Evolutionary conservation across 2,329 filamentous ascomycete species (phyloP).

Genomic region (Monilinia aucupariae): DNA sequence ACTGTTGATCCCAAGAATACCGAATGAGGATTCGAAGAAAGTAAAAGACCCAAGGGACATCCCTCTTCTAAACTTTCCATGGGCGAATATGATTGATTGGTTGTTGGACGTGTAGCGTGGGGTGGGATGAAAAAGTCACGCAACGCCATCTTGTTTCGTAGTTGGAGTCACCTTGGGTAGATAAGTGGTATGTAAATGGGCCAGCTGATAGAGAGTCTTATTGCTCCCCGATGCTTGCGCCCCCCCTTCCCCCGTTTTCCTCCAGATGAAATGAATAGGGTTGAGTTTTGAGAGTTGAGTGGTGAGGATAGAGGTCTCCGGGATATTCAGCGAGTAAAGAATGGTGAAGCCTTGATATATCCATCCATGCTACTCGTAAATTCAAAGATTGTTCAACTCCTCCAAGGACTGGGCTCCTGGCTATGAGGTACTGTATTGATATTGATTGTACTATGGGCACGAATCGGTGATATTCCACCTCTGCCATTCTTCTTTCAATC

Average conservation of each 20-base stretch:
- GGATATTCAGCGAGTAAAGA: too few species aligned
- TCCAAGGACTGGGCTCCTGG: not conserved
- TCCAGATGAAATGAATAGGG: not conserved
- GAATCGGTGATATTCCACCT: not conserved
- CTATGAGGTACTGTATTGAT: not conserved
- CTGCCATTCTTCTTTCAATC: not conserved
- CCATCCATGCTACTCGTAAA: too few species aligned
- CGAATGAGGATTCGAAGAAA: not conserved
- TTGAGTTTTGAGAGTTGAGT: too few species aligned
- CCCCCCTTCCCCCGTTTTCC: not conserved
- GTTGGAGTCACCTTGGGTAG: not conserved
- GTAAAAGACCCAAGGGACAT: not conserved
- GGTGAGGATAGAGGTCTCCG: too few species aligned
- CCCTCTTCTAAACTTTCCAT: not conserved
- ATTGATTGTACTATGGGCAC: not conserved
- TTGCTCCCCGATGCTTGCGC: not conserved
- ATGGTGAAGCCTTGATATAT: too few species aligned
- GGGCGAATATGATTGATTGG: not conserved
- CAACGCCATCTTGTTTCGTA: not conserved
- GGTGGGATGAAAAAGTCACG: constrained; percentile 1
- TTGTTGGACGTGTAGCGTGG: not conserved
- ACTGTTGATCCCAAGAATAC: not conserved
- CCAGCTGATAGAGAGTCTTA: constrained; percentile 4
- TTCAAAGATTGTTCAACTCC: too few species aligned
- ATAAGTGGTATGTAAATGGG: constrained; percentile 5